These are phyloP conservation scores for Pseudogymnoascus sp. DNA, from an alignment of 2,329 filamentous ascomycete genomes.

Conservation along the genomic window DNA sequence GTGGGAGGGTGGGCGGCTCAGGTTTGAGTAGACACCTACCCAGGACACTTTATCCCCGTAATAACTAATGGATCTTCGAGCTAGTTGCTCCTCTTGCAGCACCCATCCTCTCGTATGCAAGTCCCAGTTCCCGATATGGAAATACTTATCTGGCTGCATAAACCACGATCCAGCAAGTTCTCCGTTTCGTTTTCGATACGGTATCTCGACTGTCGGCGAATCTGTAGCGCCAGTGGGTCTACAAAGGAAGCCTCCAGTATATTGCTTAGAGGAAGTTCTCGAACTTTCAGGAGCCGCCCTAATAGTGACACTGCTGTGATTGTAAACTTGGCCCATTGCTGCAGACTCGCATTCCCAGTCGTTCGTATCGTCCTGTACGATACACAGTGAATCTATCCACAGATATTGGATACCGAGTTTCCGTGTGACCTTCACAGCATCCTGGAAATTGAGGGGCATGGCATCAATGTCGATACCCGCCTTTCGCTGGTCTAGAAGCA, in stretches of 20 bases:
- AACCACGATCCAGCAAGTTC: not conserved
- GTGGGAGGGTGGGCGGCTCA: not conserved
- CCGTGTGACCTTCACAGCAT: not conserved
- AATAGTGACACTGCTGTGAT: not conserved
- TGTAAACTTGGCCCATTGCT: slow-evolving; percentile 16
- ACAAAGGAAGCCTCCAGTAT: not conserved
- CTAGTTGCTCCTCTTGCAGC: not conserved
- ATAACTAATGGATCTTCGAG: not conserved
- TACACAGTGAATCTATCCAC: not conserved
- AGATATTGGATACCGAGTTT: not conserved
- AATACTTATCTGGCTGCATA: not conserved
- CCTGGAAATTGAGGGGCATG: not conserved
- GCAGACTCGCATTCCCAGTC: slow-evolving; percentile 17
- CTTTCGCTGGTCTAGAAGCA: not conserved
- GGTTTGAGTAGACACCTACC: not conserved
- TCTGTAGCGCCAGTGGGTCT: not conserved
- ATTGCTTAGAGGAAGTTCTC: not conserved
- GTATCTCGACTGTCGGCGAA: not conserved
- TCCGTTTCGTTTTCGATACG: not conserved
- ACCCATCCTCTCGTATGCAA: not conserved
- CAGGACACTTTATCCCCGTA: not conserved
- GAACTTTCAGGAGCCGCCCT: not conserved
- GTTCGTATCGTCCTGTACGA: slow-evolving; percentile 9
- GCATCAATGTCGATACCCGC: not conserved
- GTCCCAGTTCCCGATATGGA: not conserved